phyloP scores from a whole-genome alignment of 805 yeast species.

The Yarrowia alimentaria region DNA sequence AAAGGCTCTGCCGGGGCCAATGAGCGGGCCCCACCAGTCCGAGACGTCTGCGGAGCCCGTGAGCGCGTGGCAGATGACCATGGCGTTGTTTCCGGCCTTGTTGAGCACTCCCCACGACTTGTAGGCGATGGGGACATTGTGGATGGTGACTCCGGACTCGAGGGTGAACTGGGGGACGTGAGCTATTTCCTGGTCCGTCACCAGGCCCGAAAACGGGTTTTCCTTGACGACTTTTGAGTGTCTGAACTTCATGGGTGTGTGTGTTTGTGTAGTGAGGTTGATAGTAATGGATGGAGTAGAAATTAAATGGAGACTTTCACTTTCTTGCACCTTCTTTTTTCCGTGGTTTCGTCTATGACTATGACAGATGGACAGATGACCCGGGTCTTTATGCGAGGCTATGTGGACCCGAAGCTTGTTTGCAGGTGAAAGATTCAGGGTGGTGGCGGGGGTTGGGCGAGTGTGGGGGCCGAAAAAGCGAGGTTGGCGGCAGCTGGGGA shows the following conservation, averaged over 20 bases:
- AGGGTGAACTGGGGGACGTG: conserved; percentile 70
- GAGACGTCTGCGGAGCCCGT: conserved; percentile 94
- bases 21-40: conserved; percentile 98
- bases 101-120: conserved; percentile 93
- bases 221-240: conserved; percentile 33
- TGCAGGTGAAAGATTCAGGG: conserved; percentile 9
- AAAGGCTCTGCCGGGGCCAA: conserved; percentile 82
- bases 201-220: conserved; percentile 70
- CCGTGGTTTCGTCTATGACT: conserved; percentile 1
- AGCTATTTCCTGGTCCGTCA: conserved; percentile 73
- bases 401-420: conserved; percentile 16
- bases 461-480: neutral
- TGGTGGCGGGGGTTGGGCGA: conserved; percentile 10
- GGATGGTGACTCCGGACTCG: conserved; percentile 76
- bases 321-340: too few species aligned
- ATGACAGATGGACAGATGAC: conserved; percentile 15
- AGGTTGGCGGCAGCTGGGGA: neutral
- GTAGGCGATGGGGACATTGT: conserved; percentile 85
- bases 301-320: too few species aligned
- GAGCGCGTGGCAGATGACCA: conserved; percentile 93
- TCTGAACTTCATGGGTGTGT: conserved; percentile 27
- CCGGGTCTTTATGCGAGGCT: conserved; percentile 22
- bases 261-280: neutral
- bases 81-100: conserved; percentile 63
- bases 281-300: too few species aligned